Evolutionary conservation across 495 filamentous ascomycete genomes (phyloP).

Genomic region (Amphirosellinia nigrospora): DNA sequence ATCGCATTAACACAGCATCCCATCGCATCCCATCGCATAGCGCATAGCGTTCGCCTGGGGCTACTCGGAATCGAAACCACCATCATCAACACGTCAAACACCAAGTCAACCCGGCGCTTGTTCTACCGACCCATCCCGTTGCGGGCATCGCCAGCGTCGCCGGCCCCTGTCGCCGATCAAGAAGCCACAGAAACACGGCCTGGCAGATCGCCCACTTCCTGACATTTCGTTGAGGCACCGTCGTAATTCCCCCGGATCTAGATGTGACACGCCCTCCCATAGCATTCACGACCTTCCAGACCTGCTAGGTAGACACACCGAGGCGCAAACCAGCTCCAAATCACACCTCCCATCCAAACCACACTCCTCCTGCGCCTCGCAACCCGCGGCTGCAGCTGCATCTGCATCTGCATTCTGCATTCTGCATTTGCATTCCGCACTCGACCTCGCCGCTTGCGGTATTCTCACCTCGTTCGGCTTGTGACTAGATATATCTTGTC

Average conservation of each 20-base stretch:
- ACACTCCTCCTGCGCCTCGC: not conserved
- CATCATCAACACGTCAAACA: slow-evolving; percentile 18
- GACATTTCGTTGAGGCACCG: slow-evolving; percentile 2
- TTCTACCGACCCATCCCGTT: slow-evolving; percentile 23
- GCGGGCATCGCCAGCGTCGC: slow-evolving; percentile 25
- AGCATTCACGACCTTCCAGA: not conserved
- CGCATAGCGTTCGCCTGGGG: slow-evolving; percentile 5
- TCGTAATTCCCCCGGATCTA: slow-evolving; percentile 1
- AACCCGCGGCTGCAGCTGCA: slow-evolving; percentile 20
- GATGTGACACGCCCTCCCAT: slow-evolving; percentile 35
- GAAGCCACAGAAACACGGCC: slow-evolving; percentile 33
- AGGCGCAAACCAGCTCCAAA: not conserved
- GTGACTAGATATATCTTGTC: not conserved
- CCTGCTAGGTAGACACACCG: not conserved
- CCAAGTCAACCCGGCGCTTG: slow-evolving; percentile 15
- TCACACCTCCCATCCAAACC: not conserved
- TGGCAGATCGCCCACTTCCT: slow-evolving; percentile 25
- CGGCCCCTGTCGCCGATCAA: slow-evolving; percentile 36
- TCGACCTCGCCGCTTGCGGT: not conserved
- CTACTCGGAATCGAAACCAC: slow-evolving; percentile 12
- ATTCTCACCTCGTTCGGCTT: slow-evolving; percentile 1
- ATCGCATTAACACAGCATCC: not conserved
- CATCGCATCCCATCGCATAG: slow-evolving; percentile 1
- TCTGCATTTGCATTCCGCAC: too few species aligned
- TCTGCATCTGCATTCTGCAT: slow-evolving; percentile 24